These are phyloP conservation scores for Beauveria pseudobassiana DNA, from an alignment of 2,329 filamentous ascomycete genomes.

Conservation along the genomic window DNA sequence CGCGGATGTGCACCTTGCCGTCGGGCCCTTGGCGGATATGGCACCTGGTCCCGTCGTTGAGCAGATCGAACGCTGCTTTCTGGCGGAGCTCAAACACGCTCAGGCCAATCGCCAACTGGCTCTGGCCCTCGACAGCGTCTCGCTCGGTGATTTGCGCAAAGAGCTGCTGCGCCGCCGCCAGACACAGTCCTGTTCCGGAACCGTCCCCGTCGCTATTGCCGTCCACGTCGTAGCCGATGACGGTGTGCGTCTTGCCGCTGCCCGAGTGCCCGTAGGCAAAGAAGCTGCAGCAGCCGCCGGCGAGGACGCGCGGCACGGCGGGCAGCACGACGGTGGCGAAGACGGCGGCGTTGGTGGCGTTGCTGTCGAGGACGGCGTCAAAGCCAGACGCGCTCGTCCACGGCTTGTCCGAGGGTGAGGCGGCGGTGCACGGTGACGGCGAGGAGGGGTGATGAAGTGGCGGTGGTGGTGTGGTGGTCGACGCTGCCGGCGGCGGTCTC, in stretches of 20 bases:
- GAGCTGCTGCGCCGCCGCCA: slow-evolving; percentile 26
- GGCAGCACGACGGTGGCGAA: slow-evolving; percentile 25
- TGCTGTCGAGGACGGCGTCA: slow-evolving; percentile 20
- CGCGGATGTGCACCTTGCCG: slow-evolving; percentile 32
- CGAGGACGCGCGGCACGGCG: slow-evolving; percentile 24
- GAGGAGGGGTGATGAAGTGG: neutral
- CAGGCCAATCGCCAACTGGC: slow-evolving; percentile 26
- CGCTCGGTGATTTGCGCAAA: slow-evolving; percentile 21
- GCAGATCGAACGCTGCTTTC: slow-evolving; percentile 33
- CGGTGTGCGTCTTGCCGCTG: slow-evolving; percentile 85
- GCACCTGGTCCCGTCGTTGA: slow-evolving; percentile 30
- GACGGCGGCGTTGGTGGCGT: slow-evolving; percentile 17
- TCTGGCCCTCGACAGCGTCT: neutral
- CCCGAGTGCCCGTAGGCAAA: slow-evolving; percentile 93
- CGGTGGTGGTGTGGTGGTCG: neutral
- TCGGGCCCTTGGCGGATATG: slow-evolving; percentile 33
- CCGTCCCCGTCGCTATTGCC: slow-evolving; percentile 20
- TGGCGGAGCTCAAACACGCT: slow-evolving; percentile 34
- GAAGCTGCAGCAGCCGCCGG: slow-evolving; percentile 38
- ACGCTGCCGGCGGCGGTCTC: neutral
- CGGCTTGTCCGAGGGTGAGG: neutral
- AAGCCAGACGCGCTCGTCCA: slow-evolving; percentile 19
- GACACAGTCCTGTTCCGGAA: slow-evolving; percentile 28
- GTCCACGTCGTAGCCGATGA: slow-evolving; percentile 42
- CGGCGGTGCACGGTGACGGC: neutral